phyloP scores from a whole-genome alignment of 495 filamentous ascomycete genomes.

The Antarctomyces pellizariae region DNA sequence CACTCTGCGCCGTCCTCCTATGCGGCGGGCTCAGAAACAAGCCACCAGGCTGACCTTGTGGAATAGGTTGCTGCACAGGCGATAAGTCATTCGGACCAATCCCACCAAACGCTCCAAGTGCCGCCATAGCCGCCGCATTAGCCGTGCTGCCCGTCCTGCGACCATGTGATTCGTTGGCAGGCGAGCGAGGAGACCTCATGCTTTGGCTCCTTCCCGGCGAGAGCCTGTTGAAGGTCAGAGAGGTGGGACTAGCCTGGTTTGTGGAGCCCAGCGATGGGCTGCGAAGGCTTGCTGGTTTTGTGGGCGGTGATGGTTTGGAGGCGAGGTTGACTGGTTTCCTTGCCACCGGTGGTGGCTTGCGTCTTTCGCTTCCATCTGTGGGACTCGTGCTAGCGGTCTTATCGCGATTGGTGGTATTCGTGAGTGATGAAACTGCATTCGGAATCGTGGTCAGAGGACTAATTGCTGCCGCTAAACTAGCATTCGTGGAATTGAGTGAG shows the following conservation, averaged over 20 bases:
- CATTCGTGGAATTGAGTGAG: slow-evolving; percentile 6
- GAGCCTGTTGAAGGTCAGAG: slow-evolving; percentile 5
- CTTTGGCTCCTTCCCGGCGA: slow-evolving; percentile 5
- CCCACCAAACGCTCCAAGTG: no score
- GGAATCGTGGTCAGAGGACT: slow-evolving; percentile 7
- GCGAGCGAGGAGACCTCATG: background rate
- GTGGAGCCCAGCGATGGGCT: slow-evolving; percentile 1
- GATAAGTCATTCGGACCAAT: no score
- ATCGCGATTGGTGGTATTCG: no score
- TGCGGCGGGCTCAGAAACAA: no score
- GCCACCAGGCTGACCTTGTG: no score
- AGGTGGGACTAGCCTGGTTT: slow-evolving; percentile 1
- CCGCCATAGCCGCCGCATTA: slow-evolving; percentile 3
- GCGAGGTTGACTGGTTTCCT: slow-evolving; percentile 27
- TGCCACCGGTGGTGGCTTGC: slow-evolving; percentile 26
- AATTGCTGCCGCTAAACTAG: slow-evolving; percentile 2
- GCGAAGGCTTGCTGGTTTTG: slow-evolving; percentile 1
- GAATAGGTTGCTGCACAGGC: no score
- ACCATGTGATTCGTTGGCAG: slow-evolving; percentile 1
- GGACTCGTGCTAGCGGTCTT: slow-evolving; percentile 14
- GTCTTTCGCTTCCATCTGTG: slow-evolving; percentile 19
- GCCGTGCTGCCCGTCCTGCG: slow-evolving; percentile 1
- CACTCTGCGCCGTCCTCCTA: no score
- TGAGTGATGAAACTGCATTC: no score
- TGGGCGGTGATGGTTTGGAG: slow-evolving; percentile 2